Percentiles rank a stretch among this genome's conserved stretches.
Evolutionary conservation across 345 rosid genomes (phyloP).

Genomic region (Populus pruinosa): DNA sequence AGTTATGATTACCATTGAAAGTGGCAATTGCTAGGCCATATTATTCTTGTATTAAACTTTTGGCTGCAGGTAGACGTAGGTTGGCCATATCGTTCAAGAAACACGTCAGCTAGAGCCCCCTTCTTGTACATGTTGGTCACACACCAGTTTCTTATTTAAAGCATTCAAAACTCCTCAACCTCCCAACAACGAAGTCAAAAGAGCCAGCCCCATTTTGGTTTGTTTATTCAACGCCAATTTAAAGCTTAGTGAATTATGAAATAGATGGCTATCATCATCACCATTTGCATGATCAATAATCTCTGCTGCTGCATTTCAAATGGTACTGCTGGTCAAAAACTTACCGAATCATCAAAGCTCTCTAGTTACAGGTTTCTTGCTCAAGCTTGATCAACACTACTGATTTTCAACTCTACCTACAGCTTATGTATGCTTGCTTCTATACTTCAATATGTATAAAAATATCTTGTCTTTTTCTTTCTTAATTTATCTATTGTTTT

Average conservation of each 20-base stretch:
- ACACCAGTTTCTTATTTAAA: too few relatives aligned
- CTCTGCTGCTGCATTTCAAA: neutral
- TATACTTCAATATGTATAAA: neutral
- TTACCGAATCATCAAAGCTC: neutral
- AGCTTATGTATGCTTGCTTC: neutral
- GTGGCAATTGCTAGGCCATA: too few relatives aligned
- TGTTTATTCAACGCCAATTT: neutral
- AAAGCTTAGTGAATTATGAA: neutral
- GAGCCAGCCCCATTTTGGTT: neutral
- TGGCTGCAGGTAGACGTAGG: too few relatives aligned
- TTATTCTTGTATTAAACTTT: too few relatives aligned
- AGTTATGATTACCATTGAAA: too few relatives aligned
- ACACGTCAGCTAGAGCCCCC: neutral
- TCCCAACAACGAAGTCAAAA: constrained; percentile 4
- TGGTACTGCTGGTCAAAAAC: neutral
- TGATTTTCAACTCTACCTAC: neutral
- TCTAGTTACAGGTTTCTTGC: neutral
- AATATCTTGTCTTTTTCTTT: neutral
- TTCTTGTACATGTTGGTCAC: neutral
- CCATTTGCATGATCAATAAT: neutral
- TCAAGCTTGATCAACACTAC: neutral
- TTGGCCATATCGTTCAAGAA: neutral
- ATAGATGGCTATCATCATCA: constrained; percentile 1
- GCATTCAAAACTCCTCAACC: neutral
- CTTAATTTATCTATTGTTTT: neutral